These are phyloP conservation scores for Exophiala calicioides DNA, from an alignment of 2,329 filamentous ascomycete genomes.

Conservation along the genomic window DNA sequence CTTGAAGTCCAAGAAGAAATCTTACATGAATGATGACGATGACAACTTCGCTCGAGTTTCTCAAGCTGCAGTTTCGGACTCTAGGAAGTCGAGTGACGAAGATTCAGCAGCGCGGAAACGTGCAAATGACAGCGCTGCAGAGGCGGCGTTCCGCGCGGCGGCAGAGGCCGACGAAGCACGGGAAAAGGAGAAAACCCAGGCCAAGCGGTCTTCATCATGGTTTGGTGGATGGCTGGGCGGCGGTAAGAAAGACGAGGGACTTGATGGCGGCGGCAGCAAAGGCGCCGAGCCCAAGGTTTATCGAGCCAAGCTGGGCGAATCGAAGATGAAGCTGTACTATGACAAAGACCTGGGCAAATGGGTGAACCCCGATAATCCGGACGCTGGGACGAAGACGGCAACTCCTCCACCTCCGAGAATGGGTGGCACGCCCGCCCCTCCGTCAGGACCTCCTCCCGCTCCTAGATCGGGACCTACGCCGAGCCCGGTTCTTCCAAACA, in stretches of 20 bases:
- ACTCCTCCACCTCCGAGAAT: constrained; percentile 78
- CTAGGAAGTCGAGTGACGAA: constrained; percentile 8
- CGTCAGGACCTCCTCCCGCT: constrained; percentile 17
- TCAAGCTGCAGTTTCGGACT: constrained; percentile 2
- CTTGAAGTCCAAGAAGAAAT: constrained; percentile 70
- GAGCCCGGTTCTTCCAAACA: constrained; percentile 13
- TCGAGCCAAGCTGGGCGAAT: constrained; percentile 86
- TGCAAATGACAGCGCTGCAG: constrained; percentile 31
- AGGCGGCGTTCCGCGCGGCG: constrained; percentile 33
- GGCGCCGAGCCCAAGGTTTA: constrained; percentile 59
- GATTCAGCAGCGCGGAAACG: constrained; percentile 26
- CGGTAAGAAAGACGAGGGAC: constrained; percentile 63
- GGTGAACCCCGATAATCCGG: constrained; percentile 90
- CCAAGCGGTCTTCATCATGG: constrained; percentile 57
- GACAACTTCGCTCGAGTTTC: constrained; percentile 19
- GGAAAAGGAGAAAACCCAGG: constrained; percentile 46
- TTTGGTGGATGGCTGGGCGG: constrained; percentile 84
- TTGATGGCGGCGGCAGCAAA: constrained; percentile 42
- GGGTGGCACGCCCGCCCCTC: constrained; percentile 38
- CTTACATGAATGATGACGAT: constrained; percentile 74
- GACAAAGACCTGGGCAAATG: constrained; percentile 96
- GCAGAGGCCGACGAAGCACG: constrained; percentile 30
- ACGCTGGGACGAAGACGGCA: constrained; percentile 61
- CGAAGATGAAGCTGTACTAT: constrained; percentile 86
- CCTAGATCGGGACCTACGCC: constrained; percentile 13